Conservation (phyloP, 164 flowering plant genomes). For the Platanus orientalis region DNA sequence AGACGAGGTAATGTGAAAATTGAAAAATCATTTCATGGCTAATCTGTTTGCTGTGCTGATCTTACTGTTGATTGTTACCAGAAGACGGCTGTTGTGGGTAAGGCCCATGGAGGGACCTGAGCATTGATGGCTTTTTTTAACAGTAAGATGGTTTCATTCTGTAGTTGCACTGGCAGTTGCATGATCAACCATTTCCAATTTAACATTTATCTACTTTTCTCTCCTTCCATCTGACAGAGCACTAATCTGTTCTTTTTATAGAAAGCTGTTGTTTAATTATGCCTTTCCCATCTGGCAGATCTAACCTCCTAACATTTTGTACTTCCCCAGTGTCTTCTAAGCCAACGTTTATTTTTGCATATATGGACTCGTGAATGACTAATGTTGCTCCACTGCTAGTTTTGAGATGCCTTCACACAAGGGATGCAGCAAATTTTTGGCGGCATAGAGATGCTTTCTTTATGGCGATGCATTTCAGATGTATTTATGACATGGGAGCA, state of each 20-base stretch:
- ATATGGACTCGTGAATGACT: neutral
- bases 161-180: neutral
- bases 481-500: neutral
- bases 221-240: neutral
- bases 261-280: neutral
- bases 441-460: neutral
- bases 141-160: conserved; percentile 14
- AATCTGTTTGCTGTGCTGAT: neutral
- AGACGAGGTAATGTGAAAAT: neutral
- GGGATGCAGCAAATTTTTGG: neutral
- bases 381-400: neutral
- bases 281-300: conserved; percentile 5
- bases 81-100: conserved; percentile 42
- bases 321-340: conserved; percentile 1
- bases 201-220: neutral
- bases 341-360: neutral
- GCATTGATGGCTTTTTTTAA: neutral
- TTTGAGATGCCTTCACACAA: neutral
- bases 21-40: neutral
- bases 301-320: neutral
- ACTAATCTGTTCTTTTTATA: neutral
- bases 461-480: neutral
- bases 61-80: conserved; percentile 18
- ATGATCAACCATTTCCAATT: conserved; percentile 2
- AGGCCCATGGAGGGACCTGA: conserved; percentile 51